These are phyloP conservation scores for Amylocarpus encephaloides DNA, from an alignment of 2,329 filamentous ascomycete species.

Conservation along the genomic window DNA sequence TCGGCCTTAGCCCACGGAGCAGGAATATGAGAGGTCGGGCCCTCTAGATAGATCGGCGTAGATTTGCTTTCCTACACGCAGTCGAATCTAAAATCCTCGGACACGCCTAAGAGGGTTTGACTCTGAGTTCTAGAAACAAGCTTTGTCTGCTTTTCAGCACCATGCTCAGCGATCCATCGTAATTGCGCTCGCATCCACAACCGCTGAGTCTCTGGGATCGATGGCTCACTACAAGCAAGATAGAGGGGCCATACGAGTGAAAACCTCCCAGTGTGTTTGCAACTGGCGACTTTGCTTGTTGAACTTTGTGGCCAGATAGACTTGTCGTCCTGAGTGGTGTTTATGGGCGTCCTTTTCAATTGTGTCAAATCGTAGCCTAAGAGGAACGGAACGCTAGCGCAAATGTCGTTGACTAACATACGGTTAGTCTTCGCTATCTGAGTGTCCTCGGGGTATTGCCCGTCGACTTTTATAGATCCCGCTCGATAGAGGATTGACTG, in stretches of 20 bases:
- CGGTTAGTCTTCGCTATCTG: slow-evolving; percentile 3
- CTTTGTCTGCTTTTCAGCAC: slow-evolving; percentile 10
- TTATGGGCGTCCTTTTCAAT: slow-evolving; percentile 1
- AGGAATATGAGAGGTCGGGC: too few relatives aligned
- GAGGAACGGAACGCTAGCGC: slow-evolving; percentile 15
- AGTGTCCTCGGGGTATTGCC: neutral
- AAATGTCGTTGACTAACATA: slow-evolving; percentile 9
- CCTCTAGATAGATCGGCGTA: neutral
- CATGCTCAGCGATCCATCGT: slow-evolving; percentile 9
- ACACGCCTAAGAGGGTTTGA: slow-evolving; percentile 9
- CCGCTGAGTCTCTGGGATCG: slow-evolving; percentile 8
- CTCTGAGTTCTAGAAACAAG: slow-evolving; percentile 5
- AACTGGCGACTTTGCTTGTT: neutral
- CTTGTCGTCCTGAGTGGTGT: neutral
- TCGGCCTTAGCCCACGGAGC: neutral
- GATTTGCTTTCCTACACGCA: slow-evolving; percentile 9
- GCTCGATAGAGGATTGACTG: slow-evolving; percentile 13
- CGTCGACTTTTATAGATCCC: neutral
- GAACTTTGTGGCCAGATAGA: slow-evolving; percentile 12
- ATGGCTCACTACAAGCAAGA: slow-evolving; percentile 7
- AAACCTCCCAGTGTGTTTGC: slow-evolving; percentile 10
- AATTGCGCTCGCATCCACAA: slow-evolving; percentile 13
- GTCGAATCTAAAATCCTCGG: slow-evolving; percentile 15
- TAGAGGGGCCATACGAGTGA: slow-evolving; percentile 18
- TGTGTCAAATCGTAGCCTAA: slow-evolving; percentile 14